Conservation (phyloP, 495 filamentous ascomycete species). For the Talaromyces ruber region DNA sequence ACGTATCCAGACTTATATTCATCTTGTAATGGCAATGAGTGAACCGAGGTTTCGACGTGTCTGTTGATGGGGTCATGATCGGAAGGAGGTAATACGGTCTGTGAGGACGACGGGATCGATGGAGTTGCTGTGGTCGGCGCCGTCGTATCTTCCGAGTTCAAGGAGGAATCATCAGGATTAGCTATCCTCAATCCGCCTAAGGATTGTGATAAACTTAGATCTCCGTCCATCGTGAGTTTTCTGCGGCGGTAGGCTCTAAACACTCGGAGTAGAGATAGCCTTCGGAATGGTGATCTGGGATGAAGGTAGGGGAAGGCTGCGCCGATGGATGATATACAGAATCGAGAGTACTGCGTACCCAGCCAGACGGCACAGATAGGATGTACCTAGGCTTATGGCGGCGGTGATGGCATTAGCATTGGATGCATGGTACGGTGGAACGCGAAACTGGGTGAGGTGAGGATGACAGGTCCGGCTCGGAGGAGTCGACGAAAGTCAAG, state of each 20-base stretch:
- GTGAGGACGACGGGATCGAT: constrained; percentile 12
- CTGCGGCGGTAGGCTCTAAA: not conserved
- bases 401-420: constrained; percentile 20
- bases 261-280: not conserved
- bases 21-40: not conserved
- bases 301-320: not conserved
- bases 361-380: constrained; percentile 4
- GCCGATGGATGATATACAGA: not conserved
- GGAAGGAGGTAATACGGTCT: not conserved
- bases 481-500: not conserved
- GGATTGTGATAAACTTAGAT: constrained; percentile 85
- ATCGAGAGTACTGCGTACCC: constrained; percentile 5
- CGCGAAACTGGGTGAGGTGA: not conserved
- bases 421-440: constrained; percentile 22
- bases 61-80: not conserved
- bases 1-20: not conserved
- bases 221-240: constrained; percentile 65
- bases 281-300: not conserved
- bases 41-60: not conserved
- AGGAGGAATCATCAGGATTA: constrained; percentile 81
- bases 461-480: not conserved
- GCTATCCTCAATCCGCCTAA: constrained; percentile 94
- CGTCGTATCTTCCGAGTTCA: constrained; percentile 41
- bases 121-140: constrained; percentile 12
- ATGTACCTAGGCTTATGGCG: constrained; percentile 22